These are phyloP conservation scores for Termitomyces sp. DNA, from an alignment of 768 basidiomycete genomes.

Conservation along the genomic window DNA sequence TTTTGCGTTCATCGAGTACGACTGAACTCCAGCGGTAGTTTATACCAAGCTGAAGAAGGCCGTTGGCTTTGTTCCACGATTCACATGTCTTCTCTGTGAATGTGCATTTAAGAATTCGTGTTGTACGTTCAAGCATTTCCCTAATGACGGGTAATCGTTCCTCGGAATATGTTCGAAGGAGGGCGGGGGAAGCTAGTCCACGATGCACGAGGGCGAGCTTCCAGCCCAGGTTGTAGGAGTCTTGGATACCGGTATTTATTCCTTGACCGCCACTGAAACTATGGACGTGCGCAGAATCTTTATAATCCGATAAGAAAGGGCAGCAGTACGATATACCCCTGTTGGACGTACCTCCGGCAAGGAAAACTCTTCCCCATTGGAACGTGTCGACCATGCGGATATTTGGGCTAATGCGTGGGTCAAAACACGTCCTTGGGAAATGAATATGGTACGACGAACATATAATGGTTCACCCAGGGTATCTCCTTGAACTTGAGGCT, in stretches of 20 bases:
- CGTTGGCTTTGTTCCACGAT: constrained; percentile 17
- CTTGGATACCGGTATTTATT: constrained; percentile 22
- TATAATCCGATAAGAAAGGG: neutral
- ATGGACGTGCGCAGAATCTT: constrained; percentile 48
- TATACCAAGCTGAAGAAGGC: constrained; percentile 39
- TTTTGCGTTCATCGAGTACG: constrained; percentile 35
- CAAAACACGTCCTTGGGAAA: constrained; percentile 1
- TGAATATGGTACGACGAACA: constrained; percentile 9
- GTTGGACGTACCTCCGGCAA: constrained; percentile 37
- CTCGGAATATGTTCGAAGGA: constrained; percentile 36
- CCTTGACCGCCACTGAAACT: constrained; percentile 38
- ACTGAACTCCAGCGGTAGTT: constrained; percentile 51
- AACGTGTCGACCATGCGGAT: constrained; percentile 43
- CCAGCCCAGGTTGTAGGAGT: constrained; percentile 36
- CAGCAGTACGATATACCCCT: neutral
- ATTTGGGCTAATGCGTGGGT: constrained; percentile 32
- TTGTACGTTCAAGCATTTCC: constrained; percentile 37
- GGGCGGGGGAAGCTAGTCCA: constrained; percentile 24
- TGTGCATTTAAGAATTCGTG: constrained; percentile 20
- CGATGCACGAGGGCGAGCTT: constrained; percentile 39
- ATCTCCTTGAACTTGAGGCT: constrained; percentile 23
- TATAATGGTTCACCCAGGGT: constrained; percentile 23
- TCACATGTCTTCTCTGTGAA: constrained; percentile 12
- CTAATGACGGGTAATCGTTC: constrained; percentile 44
- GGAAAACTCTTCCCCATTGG: constrained; percentile 36